phyloP scores from a whole-genome alignment of 208 protist genomes.

The Leishmania guyanensis region DNA sequence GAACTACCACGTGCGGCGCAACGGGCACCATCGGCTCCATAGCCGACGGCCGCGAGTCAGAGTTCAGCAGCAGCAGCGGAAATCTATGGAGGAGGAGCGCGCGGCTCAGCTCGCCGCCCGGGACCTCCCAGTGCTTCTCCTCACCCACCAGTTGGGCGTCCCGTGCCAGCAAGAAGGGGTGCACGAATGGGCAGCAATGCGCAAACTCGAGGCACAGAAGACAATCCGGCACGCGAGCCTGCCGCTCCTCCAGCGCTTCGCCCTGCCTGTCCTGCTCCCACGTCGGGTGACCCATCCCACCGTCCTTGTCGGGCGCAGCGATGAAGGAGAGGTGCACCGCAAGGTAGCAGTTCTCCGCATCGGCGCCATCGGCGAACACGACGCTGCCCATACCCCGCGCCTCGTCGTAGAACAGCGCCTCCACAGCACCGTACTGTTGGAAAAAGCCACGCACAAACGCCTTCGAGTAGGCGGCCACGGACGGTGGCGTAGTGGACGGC shows the following conservation, averaged over 20 bases:
- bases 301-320: conserved; percentile 9
- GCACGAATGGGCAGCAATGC: conserved; percentile 58
- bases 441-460: conserved; percentile 59
- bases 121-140: conserved; percentile 26
- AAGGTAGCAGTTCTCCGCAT: conserved; percentile 65
- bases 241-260: conserved; percentile 16
- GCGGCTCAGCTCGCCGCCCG: conserved; percentile 50
- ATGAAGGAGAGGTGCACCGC: conserved; percentile 56
- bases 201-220: conserved; percentile 73
- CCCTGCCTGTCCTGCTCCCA: conserved; percentile 12
- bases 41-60: conserved; percentile 20
- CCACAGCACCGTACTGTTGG: conserved; percentile 53
- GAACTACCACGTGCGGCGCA: conserved; percentile 21
- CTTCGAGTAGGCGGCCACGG: conserved; percentile 17
- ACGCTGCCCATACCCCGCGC: conserved; percentile 66
- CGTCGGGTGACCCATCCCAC: conserved; percentile 10
- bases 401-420: conserved; percentile 52
- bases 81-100: conserved; percentile 19
- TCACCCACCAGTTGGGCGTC: conserved; percentile 15
- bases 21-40: conserved; percentile 11
- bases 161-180: conserved; percentile 45
- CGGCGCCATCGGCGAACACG: conserved; percentile 48
- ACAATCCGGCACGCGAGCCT: conserved; percentile 21
- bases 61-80: conserved; percentile 28
- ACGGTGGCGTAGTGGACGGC: neutral